Evolutionary conservation across 768 basidiomycete species (phyloP), one percentile per base, ranked within the genome.

Genomic region (Boletus patriciae): DNA sequence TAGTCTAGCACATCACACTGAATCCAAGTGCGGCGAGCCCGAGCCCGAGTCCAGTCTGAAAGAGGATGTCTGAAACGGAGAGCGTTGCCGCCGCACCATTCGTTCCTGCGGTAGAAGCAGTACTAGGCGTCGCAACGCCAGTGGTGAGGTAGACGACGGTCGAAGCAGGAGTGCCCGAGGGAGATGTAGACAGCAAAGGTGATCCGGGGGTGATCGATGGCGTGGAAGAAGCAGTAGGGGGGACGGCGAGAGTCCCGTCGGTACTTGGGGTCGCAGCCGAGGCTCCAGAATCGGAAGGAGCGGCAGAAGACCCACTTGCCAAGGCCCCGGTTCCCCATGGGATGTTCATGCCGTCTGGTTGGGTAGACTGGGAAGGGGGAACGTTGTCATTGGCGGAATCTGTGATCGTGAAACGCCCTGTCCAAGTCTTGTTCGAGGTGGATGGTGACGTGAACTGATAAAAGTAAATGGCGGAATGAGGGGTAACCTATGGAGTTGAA

Each of bases 331-430:
- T 74, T 38, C 91, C 91, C 86, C 86, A 92, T 1, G 83, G 77
- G 43, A 91, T 84, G 1, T 59, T 34, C 25, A 68, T 59, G 11
- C 76, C 82, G 40, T 73, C 67, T 7, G 85, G 82, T 62, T 91
- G 85, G 1, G 70, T 80, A 12, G 74, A 36, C 53, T 88, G 77
- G 18, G 80, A 53, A 0, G 90, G 78, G 5, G 83, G 63, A 3
- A 77, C 77, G 50, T 78, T 74, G 9, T 71, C 59, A 13, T 82
- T 83, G 25, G 69, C 62, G 4, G 78, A 44, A 34, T 78, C 80
- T 4, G 86, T 83, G 65, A 93, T 90, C 36, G 86, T 75, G 77
- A 91, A 92, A 23, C 91, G 87, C 16, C 82, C 84, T 3, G 89
- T 88, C 91, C 91, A 93, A 23, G 64, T 61, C 66, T 75, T 77